Conservation (phyloP, 2,329 filamentous ascomycete species). For the Calonectria pauciramosa region DNA sequence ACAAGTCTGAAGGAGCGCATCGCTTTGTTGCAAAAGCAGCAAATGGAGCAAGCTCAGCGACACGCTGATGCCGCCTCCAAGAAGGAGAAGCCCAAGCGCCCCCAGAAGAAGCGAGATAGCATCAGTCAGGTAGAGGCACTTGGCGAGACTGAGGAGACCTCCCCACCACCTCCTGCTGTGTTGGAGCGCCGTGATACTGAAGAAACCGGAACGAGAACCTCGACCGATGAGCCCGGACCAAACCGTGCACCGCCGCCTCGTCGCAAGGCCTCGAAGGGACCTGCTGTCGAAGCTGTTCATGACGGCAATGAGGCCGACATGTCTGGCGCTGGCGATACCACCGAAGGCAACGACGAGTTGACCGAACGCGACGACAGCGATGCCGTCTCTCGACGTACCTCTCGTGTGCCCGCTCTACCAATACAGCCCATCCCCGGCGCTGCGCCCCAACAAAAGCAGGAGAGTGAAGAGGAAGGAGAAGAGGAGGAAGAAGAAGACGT, state of each 20-base stretch:
- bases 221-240: conserved; percentile 61
- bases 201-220: conserved; percentile 63
- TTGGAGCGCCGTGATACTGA: conserved; percentile 63
- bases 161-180: conserved; percentile 41
- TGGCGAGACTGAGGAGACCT: conserved; percentile 47
- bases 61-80: conserved; percentile 83
- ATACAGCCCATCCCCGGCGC: conserved; percentile 39
- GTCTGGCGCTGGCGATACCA: conserved; percentile 75
- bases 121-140: conserved; percentile 47
- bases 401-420: conserved; percentile 55
- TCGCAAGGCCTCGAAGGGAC: conserved; percentile 66
- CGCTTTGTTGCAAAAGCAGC: conserved; percentile 92
- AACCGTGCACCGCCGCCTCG: conserved; percentile 58
- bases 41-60: conserved; percentile 87
- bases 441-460: conserved; percentile 55
- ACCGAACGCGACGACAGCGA: conserved; percentile 84
- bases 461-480: conserved; percentile 75
- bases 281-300: conserved; percentile 58
- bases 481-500: conserved; percentile 84
- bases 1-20: conserved; percentile 96
- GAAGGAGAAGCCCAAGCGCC: conserved; percentile 89
- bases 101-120: conserved; percentile 76
- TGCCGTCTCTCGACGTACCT: conserved; percentile 61
- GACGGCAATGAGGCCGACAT: conserved; percentile 77
- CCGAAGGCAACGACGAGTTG: conserved; percentile 70